Percentiles rank a stretch among this genome's conserved stretches.
Conservation (phyloP, 805 yeast species). For the Peterozyma xylosa region DNA sequence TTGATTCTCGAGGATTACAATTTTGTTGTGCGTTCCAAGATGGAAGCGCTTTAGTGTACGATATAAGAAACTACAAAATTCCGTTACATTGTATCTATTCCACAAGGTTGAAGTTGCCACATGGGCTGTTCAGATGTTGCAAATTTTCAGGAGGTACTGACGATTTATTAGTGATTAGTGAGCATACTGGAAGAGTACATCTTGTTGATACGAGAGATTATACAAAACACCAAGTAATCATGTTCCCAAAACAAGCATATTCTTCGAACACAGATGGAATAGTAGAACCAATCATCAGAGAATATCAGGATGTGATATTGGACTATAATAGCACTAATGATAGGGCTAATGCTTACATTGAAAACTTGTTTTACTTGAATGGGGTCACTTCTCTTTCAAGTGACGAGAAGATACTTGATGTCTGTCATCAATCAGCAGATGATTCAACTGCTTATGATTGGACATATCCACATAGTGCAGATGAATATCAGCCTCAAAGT, state of each 20-base stretch:
- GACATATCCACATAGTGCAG: slow-evolving; percentile 2
- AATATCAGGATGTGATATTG: slow-evolving; percentile 5
- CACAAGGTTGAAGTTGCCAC: slow-evolving; percentile 45
- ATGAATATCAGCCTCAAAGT: slow-evolving; percentile 1
- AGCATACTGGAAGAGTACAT: slow-evolving; percentile 85
- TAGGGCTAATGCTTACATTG: neutral
- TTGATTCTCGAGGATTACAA: slow-evolving; percentile 64
- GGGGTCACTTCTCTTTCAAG: slow-evolving; percentile 3
- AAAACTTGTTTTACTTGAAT: slow-evolving; percentile 5
- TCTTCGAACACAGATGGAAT: neutral
- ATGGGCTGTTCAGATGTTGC: slow-evolving; percentile 29
- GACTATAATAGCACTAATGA: slow-evolving; percentile 2
- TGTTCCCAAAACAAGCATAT: slow-evolving; percentile 44
- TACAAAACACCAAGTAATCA: slow-evolving; percentile 67
- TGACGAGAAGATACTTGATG: neutral
- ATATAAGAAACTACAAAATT: slow-evolving; percentile 49
- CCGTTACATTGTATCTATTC: slow-evolving; percentile 53
- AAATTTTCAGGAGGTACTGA: slow-evolving; percentile 62
- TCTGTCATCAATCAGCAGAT: neutral
- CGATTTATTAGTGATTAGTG: slow-evolving; percentile 70
- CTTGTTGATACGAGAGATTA: slow-evolving; percentile 71
- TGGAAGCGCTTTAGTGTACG: slow-evolving; percentile 74
- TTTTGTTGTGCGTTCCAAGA: slow-evolving; percentile 83
- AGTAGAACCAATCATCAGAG: slow-evolving; percentile 6
- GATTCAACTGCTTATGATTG: neutral